Evolutionary conservation across 129 eudicot genomes (phyloP), one percentile per base, ranked within the genome.

Genomic region (Solidago caesia): DNA sequence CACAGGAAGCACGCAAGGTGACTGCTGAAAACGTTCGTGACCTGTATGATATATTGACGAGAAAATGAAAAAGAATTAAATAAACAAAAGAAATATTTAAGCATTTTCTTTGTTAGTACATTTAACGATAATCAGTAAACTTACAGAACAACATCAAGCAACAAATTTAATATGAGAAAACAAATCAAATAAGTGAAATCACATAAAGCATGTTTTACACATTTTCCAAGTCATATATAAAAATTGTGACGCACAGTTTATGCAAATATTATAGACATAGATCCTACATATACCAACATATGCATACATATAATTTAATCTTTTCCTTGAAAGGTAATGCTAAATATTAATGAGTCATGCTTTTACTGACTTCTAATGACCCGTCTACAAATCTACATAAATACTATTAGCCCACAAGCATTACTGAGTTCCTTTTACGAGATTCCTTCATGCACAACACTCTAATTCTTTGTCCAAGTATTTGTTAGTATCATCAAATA

Each of bases 1-100:
- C 78, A 80, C 27, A 63, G 67, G 68, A 71, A 71, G 85, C 69
- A 75, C 75, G 84, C 74, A 77, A 72, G 29, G 83, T 59, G 58
- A 59, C 73, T 13, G 64, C 81, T 21, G 81, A 69, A 61, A 77
- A 70, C 8, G 64, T 59, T 60, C 62, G 81, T 59, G 81, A 70
- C 71, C 76, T 77, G 76, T 4, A 77, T 77, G 67, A 60, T 68
- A 59, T 60, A 59, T 15, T 39, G 39, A 33, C 39, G 39, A 33
- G 51, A 49, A 53, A 58, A 74, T 61, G 8, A 73, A 12, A 29
- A 44, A 21, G 46, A 13, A 64, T 1, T 6, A 56, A 75, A 4
- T 15, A 16, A 48, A 53, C 5, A 75, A 66, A 42, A 64, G 43
- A 72, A 44, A 44, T 48, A 72, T 25, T 41, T 13, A 72, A 58